Percentiles rank a stretch among this genome's conserved stretches.
phyloP scores from a whole-genome alignment of 2,329 filamentous ascomycete genomes.

The Fusarium zealandicum region DNA sequence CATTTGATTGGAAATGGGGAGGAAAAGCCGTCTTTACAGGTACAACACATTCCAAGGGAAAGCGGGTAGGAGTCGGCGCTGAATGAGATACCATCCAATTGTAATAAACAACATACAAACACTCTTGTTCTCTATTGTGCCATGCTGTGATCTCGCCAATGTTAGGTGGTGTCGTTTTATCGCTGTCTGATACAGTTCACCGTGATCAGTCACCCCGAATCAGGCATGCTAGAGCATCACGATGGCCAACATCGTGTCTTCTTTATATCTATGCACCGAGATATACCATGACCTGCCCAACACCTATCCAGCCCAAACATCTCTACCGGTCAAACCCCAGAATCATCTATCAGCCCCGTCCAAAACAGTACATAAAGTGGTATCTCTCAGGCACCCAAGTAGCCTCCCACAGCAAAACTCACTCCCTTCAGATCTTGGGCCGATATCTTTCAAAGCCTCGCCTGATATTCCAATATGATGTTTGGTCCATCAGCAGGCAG shows the following conservation, averaged over 20 bases:
- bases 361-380: not conserved
- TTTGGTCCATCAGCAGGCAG: not conserved
- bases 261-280: not conserved
- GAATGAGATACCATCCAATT: constrained; percentile 43
- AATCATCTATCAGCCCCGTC: not conserved
- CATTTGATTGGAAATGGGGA: constrained; percentile 18
- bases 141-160: too few species aligned
- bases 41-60: constrained; percentile 35
- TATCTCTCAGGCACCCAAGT: not conserved
- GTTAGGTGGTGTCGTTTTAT: too few species aligned
- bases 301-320: not conserved
- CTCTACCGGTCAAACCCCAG: not conserved
- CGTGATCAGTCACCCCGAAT: not conserved
- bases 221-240: not conserved
- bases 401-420: not conserved
- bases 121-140: not conserved
- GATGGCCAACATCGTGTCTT: constrained; percentile 2
- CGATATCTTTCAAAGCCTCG: not conserved
- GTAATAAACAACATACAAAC: constrained; percentile 26
- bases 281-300: not conserved
- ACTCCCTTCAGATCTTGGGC: not conserved
- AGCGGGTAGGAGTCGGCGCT: constrained; percentile 43
- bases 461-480: constrained; percentile 1
- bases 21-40: constrained; percentile 34
- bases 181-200: too few species aligned